Evolutionary conservation across 139 green algal species (phyloP).

Genomic region (Mychonastes homosphaera): DNA sequence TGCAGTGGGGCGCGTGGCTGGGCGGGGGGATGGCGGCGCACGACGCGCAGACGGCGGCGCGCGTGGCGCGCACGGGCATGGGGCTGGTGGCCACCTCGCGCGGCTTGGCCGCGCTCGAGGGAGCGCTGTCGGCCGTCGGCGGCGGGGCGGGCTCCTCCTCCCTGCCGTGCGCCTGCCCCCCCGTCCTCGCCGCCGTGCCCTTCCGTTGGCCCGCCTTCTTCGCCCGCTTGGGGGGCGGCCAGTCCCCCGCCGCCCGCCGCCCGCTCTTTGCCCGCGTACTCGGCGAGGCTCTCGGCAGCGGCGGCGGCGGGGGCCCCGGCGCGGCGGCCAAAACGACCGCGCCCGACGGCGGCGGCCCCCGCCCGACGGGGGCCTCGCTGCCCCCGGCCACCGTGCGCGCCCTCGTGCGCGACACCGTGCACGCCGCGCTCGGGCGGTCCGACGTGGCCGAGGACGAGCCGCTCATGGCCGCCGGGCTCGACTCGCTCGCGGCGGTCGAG

Average conservation of each 20-base stretch:
- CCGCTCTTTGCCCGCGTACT: neutral
- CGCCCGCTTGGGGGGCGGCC: conserved; percentile 8
- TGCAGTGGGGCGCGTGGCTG: conserved; percentile 87
- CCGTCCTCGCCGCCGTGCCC: conserved; percentile 24
- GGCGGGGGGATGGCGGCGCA: conserved; percentile 67
- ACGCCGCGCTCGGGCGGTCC: conserved; percentile 33
- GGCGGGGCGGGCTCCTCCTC: neutral
- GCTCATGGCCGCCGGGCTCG: conserved; percentile 66
- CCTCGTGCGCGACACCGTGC: conserved; percentile 32
- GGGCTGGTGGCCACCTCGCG: conserved; percentile 25
- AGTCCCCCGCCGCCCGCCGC: neutral
- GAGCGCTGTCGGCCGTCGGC: conserved; percentile 1
- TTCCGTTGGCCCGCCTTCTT: conserved; percentile 38
- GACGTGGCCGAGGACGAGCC: conserved; percentile 30
- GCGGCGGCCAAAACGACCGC: too few relatives aligned
- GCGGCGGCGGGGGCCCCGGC: too few relatives aligned
- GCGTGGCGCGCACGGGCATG: conserved; percentile 67
- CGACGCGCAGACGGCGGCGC: conserved; percentile 37
- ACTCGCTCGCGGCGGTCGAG: conserved; percentile 64
- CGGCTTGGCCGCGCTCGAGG: conserved; percentile 36
- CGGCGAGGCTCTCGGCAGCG: too few relatives aligned
- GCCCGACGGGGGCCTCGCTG: too few relatives aligned
- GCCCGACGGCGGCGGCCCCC: too few relatives aligned
- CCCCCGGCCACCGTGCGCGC: conserved; percentile 10
- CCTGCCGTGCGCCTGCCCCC: neutral